Conservation (phyloP, 495 filamentous ascomycete genomes). For the Wilcoxina mikolae region DNA sequence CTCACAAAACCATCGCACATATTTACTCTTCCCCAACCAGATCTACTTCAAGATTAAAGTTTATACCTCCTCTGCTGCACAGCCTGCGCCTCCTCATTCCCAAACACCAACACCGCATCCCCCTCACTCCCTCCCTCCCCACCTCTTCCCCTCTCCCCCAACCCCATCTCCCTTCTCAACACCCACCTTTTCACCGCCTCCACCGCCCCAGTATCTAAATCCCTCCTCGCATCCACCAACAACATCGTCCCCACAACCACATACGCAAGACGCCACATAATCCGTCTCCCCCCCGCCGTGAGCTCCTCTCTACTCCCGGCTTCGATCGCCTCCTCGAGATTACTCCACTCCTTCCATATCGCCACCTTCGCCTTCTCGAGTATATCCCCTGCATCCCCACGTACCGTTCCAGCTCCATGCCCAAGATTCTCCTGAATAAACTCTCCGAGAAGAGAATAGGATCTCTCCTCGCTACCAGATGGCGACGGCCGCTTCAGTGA, state of each 20-base stretch:
- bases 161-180: slow-evolving; percentile 12
- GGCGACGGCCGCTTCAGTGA: slow-evolving; percentile 35
- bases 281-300: slow-evolving; percentile 16
- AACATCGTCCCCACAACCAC: slow-evolving; percentile 25
- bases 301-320: slow-evolving; percentile 21
- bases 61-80: background rate
- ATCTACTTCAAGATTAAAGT: background rate
- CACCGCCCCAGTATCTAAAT: slow-evolving; percentile 19
- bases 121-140: slow-evolving; percentile 14
- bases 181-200: slow-evolving; percentile 26
- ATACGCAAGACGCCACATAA: slow-evolving; percentile 24
- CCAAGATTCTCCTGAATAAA: slow-evolving; percentile 26
- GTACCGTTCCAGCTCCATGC: slow-evolving; percentile 10
- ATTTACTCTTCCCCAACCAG: no score
- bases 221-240: slow-evolving; percentile 23
- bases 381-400: slow-evolving; percentile 14
- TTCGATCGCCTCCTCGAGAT: slow-evolving; percentile 14
- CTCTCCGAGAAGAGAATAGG: slow-evolving; percentile 22
- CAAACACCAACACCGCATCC: slow-evolving; percentile 23
- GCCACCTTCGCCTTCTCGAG: slow-evolving; percentile 24
- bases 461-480: slow-evolving; percentile 19
- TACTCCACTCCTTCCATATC: slow-evolving; percentile 25
- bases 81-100: slow-evolving; percentile 13
- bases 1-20: no score
- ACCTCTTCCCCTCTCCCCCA: slow-evolving; percentile 17